These are phyloP conservation scores for Betula pendula DNA, from an alignment of 306 rosid species.

Conservation along the genomic window DNA sequence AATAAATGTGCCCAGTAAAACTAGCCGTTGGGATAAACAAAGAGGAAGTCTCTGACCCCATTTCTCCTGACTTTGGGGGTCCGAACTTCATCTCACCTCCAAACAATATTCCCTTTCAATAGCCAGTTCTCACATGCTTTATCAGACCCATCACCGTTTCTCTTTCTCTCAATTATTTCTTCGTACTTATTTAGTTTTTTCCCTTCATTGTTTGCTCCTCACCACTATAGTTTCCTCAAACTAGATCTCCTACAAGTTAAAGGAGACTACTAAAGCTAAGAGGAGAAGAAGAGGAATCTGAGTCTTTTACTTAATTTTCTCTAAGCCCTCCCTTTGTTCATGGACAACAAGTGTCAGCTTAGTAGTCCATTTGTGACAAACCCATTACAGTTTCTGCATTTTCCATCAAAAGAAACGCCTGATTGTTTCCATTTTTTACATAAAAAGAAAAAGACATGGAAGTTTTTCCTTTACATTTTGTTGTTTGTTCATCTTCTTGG, in stretches of 20 bases:
- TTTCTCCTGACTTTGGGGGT: conserved; percentile 24
- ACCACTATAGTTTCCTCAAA: not conserved
- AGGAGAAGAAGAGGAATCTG: not conserved
- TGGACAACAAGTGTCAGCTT: conserved; percentile 50
- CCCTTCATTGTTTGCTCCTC: conserved; percentile 12
- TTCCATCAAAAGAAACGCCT: conserved; percentile 8
- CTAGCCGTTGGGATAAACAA: conserved; percentile 70
- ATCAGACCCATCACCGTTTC: conserved; percentile 20
- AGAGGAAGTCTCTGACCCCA: conserved; percentile 48
- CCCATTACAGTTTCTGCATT: conserved; percentile 27
- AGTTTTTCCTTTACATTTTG: conserved; percentile 24
- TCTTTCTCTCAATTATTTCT: not conserved
- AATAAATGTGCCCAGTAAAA: conserved; percentile 35
- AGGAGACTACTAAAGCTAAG: not conserved
- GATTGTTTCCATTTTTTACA: conserved; percentile 3
- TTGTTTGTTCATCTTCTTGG: no score
- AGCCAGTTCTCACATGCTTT: conserved; percentile 34
- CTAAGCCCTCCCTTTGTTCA: conserved; percentile 26
- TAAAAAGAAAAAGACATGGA: conserved; percentile 9
- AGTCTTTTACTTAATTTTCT: not conserved
- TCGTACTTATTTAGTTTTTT: conserved; percentile 18
- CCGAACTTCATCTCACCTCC: conserved; percentile 14
- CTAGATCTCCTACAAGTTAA: not conserved
- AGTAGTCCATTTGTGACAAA: conserved; percentile 15
- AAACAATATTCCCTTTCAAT: conserved; percentile 5